Evolutionary conservation across 2,329 filamentous ascomycete genomes (phyloP).

Genomic region (Parasarocladium wereldwijsianum): DNA sequence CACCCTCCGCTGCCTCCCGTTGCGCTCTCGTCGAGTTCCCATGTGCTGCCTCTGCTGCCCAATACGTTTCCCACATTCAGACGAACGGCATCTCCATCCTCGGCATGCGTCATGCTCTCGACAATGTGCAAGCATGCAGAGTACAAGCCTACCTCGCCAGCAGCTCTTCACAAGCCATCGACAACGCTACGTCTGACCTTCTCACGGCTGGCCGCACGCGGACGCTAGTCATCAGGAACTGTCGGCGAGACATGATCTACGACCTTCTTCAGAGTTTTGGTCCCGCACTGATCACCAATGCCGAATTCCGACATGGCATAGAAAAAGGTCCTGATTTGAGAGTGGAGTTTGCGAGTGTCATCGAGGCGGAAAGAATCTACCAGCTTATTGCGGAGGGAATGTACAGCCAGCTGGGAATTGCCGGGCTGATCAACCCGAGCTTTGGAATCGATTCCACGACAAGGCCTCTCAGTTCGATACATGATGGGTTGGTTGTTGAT

Average conservation of each 20-base stretch:
- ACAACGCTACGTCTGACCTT: neutral
- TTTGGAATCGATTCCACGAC: neutral
- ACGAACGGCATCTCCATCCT: too few relatives aligned
- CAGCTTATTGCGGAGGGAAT: neutral
- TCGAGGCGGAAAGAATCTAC: conserved; percentile 2
- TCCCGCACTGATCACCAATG: neutral
- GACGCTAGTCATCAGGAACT: neutral
- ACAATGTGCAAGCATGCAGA: too few relatives aligned
- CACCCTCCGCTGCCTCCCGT: too few relatives aligned
- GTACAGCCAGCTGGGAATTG: neutral
- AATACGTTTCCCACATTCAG: too few relatives aligned
- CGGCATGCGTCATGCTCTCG: too few relatives aligned
- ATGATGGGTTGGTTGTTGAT: neutral
- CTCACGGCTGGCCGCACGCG: conserved; percentile 1
- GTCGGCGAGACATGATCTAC: neutral
- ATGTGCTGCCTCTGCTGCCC: neutral
- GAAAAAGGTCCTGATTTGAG: too few relatives aligned
- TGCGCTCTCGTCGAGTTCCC: conserved; percentile 2
- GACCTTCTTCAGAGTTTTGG: neutral
- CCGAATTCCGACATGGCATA: too few relatives aligned
- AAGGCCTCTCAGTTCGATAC: neutral
- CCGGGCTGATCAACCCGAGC: neutral
- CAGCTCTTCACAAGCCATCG: neutral
- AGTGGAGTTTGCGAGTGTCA: conserved; percentile 3
- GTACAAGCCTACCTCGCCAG: neutral